These are phyloP conservation scores for Triglochin maritima DNA, from an alignment of 106 monocot genomes.

Conservation along the genomic window DNA sequence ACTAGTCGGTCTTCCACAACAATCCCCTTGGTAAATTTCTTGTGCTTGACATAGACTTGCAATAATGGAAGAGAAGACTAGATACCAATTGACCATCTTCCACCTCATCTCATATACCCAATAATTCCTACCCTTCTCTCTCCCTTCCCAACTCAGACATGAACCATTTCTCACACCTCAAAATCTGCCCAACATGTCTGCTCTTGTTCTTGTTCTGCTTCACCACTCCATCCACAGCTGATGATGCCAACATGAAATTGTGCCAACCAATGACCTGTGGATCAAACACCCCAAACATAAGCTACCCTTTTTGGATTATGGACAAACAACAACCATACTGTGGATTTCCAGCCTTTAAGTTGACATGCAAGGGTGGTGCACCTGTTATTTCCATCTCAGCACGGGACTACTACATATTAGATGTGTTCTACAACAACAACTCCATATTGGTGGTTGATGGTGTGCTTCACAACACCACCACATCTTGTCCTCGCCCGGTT, in stretches of 20 bases:
- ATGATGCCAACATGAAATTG: not conserved
- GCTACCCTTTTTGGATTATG: conserved; percentile 8
- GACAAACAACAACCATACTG: not conserved
- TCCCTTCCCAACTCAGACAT: too few relatives aligned
- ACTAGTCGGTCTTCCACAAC: too few relatives aligned
- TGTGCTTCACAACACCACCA: not conserved
- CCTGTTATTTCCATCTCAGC: not conserved
- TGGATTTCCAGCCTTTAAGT: conserved; percentile 3
- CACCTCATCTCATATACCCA: too few relatives aligned
- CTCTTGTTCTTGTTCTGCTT: too few relatives aligned
- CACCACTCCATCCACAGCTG: not conserved
- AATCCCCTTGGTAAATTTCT: too few relatives aligned
- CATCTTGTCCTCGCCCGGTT: not conserved
- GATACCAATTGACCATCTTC: too few relatives aligned
- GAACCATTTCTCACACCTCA: too few relatives aligned
- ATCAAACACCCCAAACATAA: not conserved
- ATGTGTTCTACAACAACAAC: not conserved
- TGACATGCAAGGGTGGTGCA: not conserved
- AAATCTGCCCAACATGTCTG: too few relatives aligned
- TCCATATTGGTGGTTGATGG: not conserved
- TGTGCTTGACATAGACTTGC: too few relatives aligned
- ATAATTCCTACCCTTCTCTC: too few relatives aligned
- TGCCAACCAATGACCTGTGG: conserved; percentile 3
- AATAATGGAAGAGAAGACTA: too few relatives aligned
- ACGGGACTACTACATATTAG: not conserved